Conservation (phyloP, 768 basidiomycete genomes). For the Kwoniella botswanensis region DNA sequence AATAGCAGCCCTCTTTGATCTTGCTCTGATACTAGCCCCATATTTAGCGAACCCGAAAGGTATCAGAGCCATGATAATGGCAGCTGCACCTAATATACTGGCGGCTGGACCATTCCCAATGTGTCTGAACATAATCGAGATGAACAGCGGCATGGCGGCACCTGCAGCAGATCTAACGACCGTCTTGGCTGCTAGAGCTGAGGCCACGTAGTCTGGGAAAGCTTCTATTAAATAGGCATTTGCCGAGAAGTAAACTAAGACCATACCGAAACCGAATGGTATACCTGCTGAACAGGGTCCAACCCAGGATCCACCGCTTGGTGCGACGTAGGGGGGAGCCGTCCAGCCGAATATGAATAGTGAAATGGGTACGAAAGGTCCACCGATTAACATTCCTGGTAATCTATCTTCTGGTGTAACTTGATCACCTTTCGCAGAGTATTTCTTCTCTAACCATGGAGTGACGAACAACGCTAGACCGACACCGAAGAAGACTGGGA, state of each 20-base stretch:
- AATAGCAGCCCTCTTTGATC: conserved; percentile 41
- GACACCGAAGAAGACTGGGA: conserved; percentile 43
- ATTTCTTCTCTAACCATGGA: conserved; percentile 29
- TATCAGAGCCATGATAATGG: conserved; percentile 41
- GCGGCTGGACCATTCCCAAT: conserved; percentile 34
- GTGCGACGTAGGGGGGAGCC: conserved; percentile 29
- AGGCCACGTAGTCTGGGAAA: conserved; percentile 53
- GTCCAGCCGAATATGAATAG: conserved; percentile 56
- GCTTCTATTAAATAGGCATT: conserved; percentile 53
- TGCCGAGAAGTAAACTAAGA: conserved; percentile 53
- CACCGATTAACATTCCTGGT: conserved; percentile 31
- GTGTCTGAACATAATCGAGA: conserved; percentile 28
- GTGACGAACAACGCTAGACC: conserved; percentile 41
- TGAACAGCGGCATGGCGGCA: conserved; percentile 45
- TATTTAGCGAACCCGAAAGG: conserved; percentile 44
- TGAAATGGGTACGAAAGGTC: conserved; percentile 49
- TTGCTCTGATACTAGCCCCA: conserved; percentile 36
- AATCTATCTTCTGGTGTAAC: conserved; percentile 52
- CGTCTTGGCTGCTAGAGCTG: conserved; percentile 54
- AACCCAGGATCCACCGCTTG: conserved; percentile 36
- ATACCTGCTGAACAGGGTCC: conserved; percentile 39
- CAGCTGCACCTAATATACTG: conserved; percentile 27
- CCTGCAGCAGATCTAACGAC: conserved; percentile 51
- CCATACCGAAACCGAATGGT: conserved; percentile 53
- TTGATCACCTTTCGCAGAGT: conserved; percentile 25